These are phyloP conservation scores for Fraxinus greggii DNA, from an alignment of 305 asterid genomes.

Conservation along the genomic window DNA sequence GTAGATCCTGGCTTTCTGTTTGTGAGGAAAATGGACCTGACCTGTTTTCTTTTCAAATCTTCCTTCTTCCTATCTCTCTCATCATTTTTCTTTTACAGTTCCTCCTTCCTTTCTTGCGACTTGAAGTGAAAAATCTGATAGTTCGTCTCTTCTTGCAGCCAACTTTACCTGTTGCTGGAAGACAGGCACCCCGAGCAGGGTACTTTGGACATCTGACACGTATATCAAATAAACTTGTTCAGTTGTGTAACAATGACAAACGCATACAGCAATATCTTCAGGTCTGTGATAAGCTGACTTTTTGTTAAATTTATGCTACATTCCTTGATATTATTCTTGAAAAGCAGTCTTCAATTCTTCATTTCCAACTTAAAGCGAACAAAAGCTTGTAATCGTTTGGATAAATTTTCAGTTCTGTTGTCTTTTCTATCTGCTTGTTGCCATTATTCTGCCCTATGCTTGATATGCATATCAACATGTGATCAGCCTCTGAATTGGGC, in stretches of 20 bases:
- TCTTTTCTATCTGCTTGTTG: background rate
- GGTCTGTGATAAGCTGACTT: slow-evolving; percentile 39
- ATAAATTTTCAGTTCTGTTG: background rate
- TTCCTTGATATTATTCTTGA: background rate
- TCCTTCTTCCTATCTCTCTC: background rate
- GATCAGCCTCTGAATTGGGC: background rate
- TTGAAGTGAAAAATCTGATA: slow-evolving; percentile 19
- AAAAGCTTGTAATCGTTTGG: background rate
- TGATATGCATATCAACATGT: background rate
- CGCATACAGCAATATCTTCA: slow-evolving; percentile 60
- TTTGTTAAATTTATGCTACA: background rate
- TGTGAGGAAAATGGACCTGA: background rate
- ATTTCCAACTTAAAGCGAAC: background rate
- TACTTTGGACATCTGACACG: slow-evolving; percentile 88
- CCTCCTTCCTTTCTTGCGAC: background rate
- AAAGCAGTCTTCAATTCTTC: background rate
- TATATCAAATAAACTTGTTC: slow-evolving; percentile 74
- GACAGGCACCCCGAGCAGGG: slow-evolving; percentile 73
- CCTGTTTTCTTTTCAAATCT: background rate
- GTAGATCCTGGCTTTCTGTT: slow-evolving; percentile 5
- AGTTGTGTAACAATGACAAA: slow-evolving; percentile 55
- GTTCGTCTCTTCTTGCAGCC: slow-evolving; percentile 55
- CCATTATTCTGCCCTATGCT: background rate
- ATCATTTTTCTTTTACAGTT: background rate
- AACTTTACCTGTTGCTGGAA: slow-evolving; percentile 58